Conservation (phyloP, 176 grass and related monocot genomes). For the Cenchrus fungigraminus region DNA sequence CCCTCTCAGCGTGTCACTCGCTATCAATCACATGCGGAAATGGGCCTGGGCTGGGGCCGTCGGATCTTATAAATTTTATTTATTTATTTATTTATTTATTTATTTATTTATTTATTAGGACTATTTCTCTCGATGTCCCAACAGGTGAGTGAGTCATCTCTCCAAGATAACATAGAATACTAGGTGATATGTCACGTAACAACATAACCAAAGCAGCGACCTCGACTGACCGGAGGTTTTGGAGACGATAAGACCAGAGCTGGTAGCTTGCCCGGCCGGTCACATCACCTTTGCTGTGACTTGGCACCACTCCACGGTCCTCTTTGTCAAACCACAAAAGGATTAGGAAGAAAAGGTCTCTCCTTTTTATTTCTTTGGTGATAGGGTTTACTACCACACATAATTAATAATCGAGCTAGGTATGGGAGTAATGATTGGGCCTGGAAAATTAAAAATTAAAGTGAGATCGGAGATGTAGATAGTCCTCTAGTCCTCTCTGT, state of each 20-base stretch:
- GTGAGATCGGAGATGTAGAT: not conserved
- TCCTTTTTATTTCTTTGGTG: not conserved
- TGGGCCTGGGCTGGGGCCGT: not conserved
- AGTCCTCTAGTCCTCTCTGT: too few relatives aligned
- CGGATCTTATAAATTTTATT: not conserved
- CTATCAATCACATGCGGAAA: too few relatives aligned
- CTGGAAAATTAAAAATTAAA: not conserved
- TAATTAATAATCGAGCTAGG: not conserved
- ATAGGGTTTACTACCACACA: conserved; percentile 2
- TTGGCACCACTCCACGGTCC: not conserved
- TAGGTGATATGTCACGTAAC: conserved; percentile 4
- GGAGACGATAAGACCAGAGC: not conserved
- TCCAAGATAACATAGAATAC: conserved; percentile 23
- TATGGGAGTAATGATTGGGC: conserved; percentile 9
- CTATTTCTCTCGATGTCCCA: not conserved
- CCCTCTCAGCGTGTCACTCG: too few relatives aligned
- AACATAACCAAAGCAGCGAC: not conserved
- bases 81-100: not conserved
- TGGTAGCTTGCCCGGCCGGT: not conserved
- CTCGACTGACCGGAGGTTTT: not conserved
- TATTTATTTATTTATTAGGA: not conserved
- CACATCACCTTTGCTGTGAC: not conserved
- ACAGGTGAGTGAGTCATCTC: conserved; percentile 2
- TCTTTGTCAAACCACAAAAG: conserved; percentile 35
- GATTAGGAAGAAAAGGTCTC: not conserved